Percentiles rank a stretch among this genome's conserved stretches.
Evolutionary conservation across 225 moss, liverwort and hornwort genomes (phyloP).

Genomic region (Thuidium tamariscinum): DNA sequence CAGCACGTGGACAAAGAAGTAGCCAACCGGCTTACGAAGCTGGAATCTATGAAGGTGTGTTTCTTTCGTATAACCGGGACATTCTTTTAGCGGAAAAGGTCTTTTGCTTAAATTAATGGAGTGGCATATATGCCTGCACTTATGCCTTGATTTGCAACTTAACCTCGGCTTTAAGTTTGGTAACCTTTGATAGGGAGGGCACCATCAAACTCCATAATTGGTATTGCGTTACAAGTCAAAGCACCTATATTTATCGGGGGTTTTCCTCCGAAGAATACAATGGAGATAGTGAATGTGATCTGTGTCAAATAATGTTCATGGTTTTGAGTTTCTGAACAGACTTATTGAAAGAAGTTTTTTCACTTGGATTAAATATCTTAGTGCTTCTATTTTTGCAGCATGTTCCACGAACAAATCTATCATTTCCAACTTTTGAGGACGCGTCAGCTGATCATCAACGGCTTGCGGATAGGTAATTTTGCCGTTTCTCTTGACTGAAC

Average conservation of each 20-base stretch:
- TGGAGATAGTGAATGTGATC: neutral
- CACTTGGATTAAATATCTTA: neutral
- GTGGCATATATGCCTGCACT: neutral
- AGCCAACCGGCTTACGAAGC: constrained; percentile 76
- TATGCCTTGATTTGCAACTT: neutral
- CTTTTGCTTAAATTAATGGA: neutral
- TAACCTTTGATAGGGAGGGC: neutral
- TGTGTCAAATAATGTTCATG: neutral
- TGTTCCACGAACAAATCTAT: constrained; percentile 66
- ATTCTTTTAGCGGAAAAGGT: neutral
- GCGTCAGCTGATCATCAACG: constrained; percentile 81
- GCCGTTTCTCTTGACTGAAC: neutral
- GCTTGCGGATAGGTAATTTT: constrained; percentile 66
- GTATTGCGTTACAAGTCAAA: neutral
- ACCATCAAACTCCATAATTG: neutral
- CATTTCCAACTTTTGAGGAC: constrained; percentile 68
- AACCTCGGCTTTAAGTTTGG: neutral
- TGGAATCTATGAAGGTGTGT: constrained; percentile 84
- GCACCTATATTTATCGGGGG: neutral
- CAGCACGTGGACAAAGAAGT: constrained; percentile 77
- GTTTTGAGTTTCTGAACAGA: neutral
- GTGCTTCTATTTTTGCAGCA: constrained; percentile 45
- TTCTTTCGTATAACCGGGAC: neutral
- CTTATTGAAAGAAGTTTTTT: neutral
- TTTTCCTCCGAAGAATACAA: neutral